Evolutionary conservation across 257 asterid genomes (phyloP), one percentile per base, ranked within the genome.

Genomic region (Capsicum baccatum): DNA sequence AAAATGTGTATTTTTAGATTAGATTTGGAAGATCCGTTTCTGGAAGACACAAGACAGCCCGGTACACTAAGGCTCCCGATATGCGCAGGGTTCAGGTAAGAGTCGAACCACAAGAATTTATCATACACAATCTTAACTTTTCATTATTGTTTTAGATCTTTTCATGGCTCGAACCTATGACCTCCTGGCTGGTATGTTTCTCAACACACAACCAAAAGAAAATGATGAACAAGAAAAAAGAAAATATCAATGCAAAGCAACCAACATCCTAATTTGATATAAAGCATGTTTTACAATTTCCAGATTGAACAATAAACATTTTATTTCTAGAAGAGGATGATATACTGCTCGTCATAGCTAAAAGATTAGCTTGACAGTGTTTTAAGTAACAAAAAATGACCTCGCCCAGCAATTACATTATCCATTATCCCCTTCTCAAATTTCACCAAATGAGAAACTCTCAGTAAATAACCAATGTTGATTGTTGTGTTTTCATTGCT

Each of bases 401-500:
- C 82, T 54, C 12, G 48, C 64, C 55, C 48, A 33, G 15, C 82
- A 33, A 78, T 14, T n/a, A 9, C 50, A 6, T 78, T 54, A 76
- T 13, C 21, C 47, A 21, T 76, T 26, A 37, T 76, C 17, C 26
- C 39, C 63, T 7, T 8, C 9, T 57, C 81, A 74, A 26, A 11
- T 39, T 39, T 39, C 44, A 39, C 44, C 64, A 26, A 26, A 26
- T 26, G 33, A 26, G 33, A 26, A 26, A 26, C 33, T 26, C 33
- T 26, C 33, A 26, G 33, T 26, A 26, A 26, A 26, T 26, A 26
- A 26, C 33, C 33, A 78, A 26, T 54, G 26, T 39, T 39, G 44
- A 39, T 39, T 39, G 44, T 39, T 39, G 6, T 3, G 33, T 33
- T 33, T 15, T 89, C 83, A 92, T 87, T 89, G 91, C 86, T 79